A percentile compares a stretch with the other conserved stretches of the same genome.
phyloP scores from a whole-genome alignment of 176 grass and related monocot genomes.

The Otatea glauca region DNA sequence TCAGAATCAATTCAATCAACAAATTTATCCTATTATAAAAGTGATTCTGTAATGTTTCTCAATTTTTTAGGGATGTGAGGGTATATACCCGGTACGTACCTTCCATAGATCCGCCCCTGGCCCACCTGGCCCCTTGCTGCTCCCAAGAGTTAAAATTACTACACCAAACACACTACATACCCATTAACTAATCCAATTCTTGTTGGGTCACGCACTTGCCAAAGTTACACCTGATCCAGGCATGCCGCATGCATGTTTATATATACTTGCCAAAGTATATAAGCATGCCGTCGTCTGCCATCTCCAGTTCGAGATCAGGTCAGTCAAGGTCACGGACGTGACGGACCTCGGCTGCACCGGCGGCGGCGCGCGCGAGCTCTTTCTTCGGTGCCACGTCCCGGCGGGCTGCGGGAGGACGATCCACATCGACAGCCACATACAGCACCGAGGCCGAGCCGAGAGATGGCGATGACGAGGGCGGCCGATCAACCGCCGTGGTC shows the following conservation, averaged over 20 bases:
- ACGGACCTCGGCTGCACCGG: neutral
- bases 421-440: constrained; percentile 50
- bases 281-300: neutral
- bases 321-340: constrained; percentile 19
- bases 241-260: neutral
- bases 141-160: constrained; percentile 48
- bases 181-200: neutral
- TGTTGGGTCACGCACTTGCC: constrained; percentile 12
- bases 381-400: constrained; percentile 54
- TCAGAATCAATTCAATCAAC: no score
- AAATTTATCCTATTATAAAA: no score
- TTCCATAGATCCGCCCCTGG: no score
- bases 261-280: neutral
- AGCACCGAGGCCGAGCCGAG: neutral
- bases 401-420: constrained; percentile 39
- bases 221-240: constrained; percentile 13
- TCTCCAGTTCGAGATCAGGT: constrained; percentile 43
- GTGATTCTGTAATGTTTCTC: no score
- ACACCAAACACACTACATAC: neutral
- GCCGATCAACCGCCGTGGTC: neutral
- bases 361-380: constrained; percentile 11
- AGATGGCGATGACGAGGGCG: neutral
- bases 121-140: constrained; percentile 29
- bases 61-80: no score
- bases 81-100: no score